Evolutionary conservation across 2,329 filamentous ascomycete genomes (phyloP).

Genomic region (Fusarium sp.): DNA sequence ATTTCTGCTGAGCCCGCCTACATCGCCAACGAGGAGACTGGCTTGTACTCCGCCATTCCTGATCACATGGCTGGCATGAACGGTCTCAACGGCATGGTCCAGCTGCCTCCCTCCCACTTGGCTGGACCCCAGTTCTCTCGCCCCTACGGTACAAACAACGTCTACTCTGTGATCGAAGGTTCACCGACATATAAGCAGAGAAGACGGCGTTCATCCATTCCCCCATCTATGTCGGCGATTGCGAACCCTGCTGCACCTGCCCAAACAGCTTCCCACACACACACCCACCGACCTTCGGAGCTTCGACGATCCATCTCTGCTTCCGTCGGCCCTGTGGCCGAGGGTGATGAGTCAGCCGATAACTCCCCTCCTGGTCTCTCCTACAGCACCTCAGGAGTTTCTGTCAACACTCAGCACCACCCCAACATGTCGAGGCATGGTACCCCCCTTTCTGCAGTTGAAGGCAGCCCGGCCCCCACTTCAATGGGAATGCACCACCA

Average conservation of each 20-base stretch:
- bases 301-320: constrained; percentile 90
- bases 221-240: constrained; percentile 78
- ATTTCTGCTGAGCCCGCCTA: constrained; percentile 92
- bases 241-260: constrained; percentile 76
- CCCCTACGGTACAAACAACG: constrained; percentile 79
- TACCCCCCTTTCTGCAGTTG: constrained; percentile 87
- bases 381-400: constrained; percentile 77
- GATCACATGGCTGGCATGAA: constrained; percentile 82
- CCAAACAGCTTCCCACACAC: constrained; percentile 74
- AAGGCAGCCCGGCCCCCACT: constrained; percentile 84
- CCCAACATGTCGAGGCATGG: constrained; percentile 90
- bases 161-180: constrained; percentile 96
- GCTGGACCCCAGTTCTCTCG: constrained; percentile 83
- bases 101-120: constrained; percentile 87
- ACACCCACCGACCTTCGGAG: constrained; percentile 89
- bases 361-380: constrained; percentile 84
- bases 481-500: constrained; percentile 79
- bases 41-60: constrained; percentile 93
- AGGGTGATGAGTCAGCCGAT: constrained; percentile 82
- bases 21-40: constrained; percentile 97
- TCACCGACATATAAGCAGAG: constrained; percentile 99
- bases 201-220: constrained; percentile 91
- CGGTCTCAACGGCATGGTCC: constrained; percentile 88
- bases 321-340: constrained; percentile 84
- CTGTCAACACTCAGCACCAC: constrained; percentile 75